phyloP scores from a whole-genome alignment of 257 asterid genomes.

The Solanum appendiculatum region DNA sequence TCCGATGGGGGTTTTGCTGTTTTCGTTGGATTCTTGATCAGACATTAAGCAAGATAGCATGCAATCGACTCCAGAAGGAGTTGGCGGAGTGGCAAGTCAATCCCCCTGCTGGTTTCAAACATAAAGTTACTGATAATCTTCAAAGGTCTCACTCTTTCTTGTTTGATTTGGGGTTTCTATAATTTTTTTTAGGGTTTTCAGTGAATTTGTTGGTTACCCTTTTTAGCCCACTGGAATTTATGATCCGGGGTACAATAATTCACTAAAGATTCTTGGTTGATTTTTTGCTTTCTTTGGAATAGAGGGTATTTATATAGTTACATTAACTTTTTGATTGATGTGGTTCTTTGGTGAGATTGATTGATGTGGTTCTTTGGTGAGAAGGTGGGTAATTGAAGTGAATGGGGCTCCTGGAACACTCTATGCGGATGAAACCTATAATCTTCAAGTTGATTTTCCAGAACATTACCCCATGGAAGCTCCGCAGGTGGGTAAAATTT shows the following conservation, averaged over 20 bases:
- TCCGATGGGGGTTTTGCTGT: background rate
- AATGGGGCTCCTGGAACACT: constrained; percentile 41
- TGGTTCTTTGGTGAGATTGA: background rate
- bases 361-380: background rate
- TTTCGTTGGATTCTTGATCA: constrained; percentile 2
- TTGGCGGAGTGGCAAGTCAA: constrained; percentile 96
- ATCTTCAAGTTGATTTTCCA: constrained; percentile 47
- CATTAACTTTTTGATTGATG: background rate
- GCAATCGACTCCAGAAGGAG: constrained; percentile 95
- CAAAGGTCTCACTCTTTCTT: constrained; percentile 42
- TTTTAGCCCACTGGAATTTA: background rate
- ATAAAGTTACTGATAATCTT: constrained; percentile 82
- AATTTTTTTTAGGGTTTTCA: background rate
- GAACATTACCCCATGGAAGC: constrained; percentile 53
- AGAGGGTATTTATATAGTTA: background rate
- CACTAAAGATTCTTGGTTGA: background rate
- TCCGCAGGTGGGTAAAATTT: constrained; percentile 27
- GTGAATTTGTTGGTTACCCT: background rate
- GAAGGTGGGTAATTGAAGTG: constrained; percentile 45
- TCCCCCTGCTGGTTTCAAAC: constrained; percentile 89
- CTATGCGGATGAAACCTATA: constrained; percentile 31
- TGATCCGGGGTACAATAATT: background rate
- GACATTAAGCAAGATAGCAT: constrained; percentile 95
- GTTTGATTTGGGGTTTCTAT: background rate
- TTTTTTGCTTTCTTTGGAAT: background rate